Evolutionary conservation across 768 basidiomycete species (phyloP), one percentile per base, ranked within the genome.

Genomic region (Megacollybia marginata): DNA sequence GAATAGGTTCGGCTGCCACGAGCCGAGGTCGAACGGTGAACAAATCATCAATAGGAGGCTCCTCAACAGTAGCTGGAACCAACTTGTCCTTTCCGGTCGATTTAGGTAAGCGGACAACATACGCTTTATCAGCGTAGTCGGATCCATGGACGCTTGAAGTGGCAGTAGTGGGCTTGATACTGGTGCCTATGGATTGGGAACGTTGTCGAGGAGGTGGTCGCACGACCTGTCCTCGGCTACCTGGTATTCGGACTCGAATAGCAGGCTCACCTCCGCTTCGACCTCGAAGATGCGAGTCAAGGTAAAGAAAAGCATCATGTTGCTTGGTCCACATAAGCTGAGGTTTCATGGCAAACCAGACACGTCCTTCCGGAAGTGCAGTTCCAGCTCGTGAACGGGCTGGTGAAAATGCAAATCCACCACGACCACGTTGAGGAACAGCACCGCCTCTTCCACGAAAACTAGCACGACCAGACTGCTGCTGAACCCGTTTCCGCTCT

Each of bases 311-410:
- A 2, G 72, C 75, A 57, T 91, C 88, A 55, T 83, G 79, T 48
- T 89, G 86, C 59, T 89, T 90, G 9, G 89, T 91, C 88, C 88
- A 91, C 57, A 82, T 74, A 42, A 75, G 75, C 59, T 92, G 89
- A 9, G 88, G 88, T 61, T 87, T 89, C 77, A 79, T 78, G 8
- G 76, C 66, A 59, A 77, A 89, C 80, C 87, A 87, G 40, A 77
- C 71, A 45, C 79, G 79, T 15, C 72, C 75, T 33, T 63, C 55
- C 20, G 62, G 54, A 46, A 62, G 54, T 23, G 65, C 59, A 23
- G 62, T 58, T 20, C 62, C 59, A 36, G 57, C 64, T 33, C 67
- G 67, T 38, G 60, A 51, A 31, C 65, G 60, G 47, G 57, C 59
- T 31, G 65, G 57, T 9, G 69, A 64, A 28, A 65, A 59, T 31